Base-by-base conservation (phyloP, 2,329 filamentous ascomycete species). In the Arthrobotrys sphaeroides region DNA sequence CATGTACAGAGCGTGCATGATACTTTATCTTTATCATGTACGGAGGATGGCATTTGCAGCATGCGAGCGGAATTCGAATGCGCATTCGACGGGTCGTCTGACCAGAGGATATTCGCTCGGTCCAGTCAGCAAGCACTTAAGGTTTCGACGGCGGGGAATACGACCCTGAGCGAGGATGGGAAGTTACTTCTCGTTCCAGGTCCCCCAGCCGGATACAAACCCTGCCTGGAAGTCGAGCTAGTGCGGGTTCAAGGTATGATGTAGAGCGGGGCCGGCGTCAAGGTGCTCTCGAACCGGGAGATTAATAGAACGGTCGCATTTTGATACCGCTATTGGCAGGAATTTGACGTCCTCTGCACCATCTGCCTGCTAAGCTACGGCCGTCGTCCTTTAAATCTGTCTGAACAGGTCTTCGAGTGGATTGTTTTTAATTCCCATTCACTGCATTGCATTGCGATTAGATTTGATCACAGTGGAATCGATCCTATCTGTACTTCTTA, bases 231-330 rank as follows among this genome's bases (percentile, higher is more conserved):
- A 40, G n/a, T n/a, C n/a, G n/a, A n/a, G n/a, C n/a, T n/a, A n/a
- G n/a, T n/a, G n/a, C n/a, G n/a, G n/a, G n/a, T n/a, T 40, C 12
- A 40, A n/a, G n/a, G 28, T 55, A 55, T 55, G 51, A 55, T 55
- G 51, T 55, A 28, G 51, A 55, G 40, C 10, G 40, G 40, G 40
- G 22, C 22, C 20, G 22, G 13, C 43, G n/a, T n/a, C n/a, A n/a
- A n/a, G n/a, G n/a, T n/a, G n/a, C n/a, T n/a, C n/a, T n/a, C 10
- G 20, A 31, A 51, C 47, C 24, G 24, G 47, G 26, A 33, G 13
- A 53, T 36, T 13, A 7, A 16, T 18, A 43, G 18, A 43, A 26
- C 26, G 18, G 43, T 16, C 36, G 49, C 13, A 26, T 13, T n/a
- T 53, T 20, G 49, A 31, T 53, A 53, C 49, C n/a, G 28, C 49